Percentiles rank a stretch among this genome's conserved stretches.
Evolutionary conservation across 78 protist species (phyloP).

Genomic region (Dictyostelium capitatum): DNA sequence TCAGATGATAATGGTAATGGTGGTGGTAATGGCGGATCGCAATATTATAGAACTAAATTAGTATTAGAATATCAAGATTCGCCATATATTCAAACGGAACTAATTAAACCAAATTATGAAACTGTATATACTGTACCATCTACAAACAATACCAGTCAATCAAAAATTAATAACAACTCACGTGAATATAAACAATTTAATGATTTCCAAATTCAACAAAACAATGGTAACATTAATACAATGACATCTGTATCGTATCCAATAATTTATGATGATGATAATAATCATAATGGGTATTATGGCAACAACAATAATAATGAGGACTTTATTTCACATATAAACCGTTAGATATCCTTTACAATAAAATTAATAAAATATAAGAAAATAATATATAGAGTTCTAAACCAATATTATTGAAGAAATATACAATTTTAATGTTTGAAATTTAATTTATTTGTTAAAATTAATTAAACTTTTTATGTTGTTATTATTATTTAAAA

Average conservation of each 20-base stretch:
- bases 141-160: background rate
- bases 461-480: no score
- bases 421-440: no score
- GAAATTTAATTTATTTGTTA: no score
- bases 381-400: no score
- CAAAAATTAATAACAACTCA: background rate
- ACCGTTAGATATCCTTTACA: no score
- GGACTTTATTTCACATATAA: no score
- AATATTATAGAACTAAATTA: constrained; percentile 66
- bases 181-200: background rate
- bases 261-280: background rate
- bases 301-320: no score
- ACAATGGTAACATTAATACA: background rate
- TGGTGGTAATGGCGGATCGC: constrained; percentile 15
- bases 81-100: constrained; percentile 62
- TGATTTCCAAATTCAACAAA: background rate
- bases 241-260: background rate
- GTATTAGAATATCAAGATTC: constrained; percentile 62
- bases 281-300: no score
- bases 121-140: background rate
- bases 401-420: no score
- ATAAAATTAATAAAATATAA: no score
- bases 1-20: background rate
- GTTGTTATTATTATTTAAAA: no score
- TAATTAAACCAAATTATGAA: constrained; percentile 21